Conservation (phyloP, 306 rosid genomes). For the Medicago truncatula region DNA sequence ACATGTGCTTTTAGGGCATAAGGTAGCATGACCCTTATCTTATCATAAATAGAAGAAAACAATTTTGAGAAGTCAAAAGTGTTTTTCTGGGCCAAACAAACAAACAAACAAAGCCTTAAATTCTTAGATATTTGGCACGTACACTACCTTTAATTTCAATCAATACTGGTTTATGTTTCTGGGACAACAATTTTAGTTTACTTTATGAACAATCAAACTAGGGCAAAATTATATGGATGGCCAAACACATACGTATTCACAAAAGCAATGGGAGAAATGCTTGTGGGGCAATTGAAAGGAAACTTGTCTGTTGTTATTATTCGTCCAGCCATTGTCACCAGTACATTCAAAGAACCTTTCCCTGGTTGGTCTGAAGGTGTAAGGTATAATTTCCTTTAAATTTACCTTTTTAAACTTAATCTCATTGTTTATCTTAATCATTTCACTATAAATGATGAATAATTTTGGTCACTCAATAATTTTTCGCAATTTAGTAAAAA, state of each 20-base stretch:
- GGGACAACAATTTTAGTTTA: neutral
- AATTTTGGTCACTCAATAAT: no score
- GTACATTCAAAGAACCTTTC: constrained; percentile 91
- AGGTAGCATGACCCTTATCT: no score
- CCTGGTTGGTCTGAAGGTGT: constrained; percentile 95
- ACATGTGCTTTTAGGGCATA: no score
- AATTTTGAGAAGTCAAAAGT: no score
- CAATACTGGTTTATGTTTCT: no score
- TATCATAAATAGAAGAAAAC: no score
- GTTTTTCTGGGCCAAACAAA: no score
- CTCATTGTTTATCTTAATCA: neutral
- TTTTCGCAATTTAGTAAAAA: no score
- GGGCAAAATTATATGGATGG: constrained; percentile 86
- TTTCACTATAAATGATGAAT: no score
- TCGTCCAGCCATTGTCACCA: constrained; percentile 84
- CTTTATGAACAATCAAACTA: constrained; percentile 11
- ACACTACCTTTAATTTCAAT: no score
- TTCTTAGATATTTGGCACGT: no score
- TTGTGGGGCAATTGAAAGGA: constrained; percentile 55
- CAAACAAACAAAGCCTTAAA: no score
- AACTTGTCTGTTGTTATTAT: constrained; percentile 58
- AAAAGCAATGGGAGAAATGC: constrained; percentile 97
- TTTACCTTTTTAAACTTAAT: neutral
- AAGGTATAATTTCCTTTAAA: constrained; percentile 50
- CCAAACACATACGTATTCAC: constrained; percentile 96